phyloP scores from a whole-genome alignment of 371 early-diverging fungal genomes.

The Entomophthora muscae region DNA sequence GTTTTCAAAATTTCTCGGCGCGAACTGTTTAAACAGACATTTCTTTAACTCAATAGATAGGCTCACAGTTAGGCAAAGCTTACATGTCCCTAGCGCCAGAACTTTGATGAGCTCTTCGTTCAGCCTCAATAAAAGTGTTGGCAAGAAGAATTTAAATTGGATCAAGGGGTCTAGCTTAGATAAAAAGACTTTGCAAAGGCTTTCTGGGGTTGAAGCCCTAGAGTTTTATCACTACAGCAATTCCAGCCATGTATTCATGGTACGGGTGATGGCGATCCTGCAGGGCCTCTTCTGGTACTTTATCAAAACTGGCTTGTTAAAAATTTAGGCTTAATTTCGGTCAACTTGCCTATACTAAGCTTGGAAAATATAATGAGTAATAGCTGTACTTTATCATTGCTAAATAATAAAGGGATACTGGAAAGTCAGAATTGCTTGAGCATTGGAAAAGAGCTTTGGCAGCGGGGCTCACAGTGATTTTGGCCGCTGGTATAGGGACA shows the following conservation, averaged over 20 bases:
- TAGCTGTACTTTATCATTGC: background rate
- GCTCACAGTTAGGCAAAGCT: background rate
- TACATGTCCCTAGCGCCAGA: background rate
- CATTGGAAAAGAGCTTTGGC: background rate
- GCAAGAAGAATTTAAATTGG: background rate
- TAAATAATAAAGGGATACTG: background rate
- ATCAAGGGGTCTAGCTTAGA: background rate
- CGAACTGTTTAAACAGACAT: background rate
- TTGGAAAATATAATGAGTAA: background rate
- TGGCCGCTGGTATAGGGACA: background rate
- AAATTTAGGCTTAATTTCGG: background rate
- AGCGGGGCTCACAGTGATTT: background rate
- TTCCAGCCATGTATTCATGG: background rate
- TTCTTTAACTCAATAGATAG: background rate
- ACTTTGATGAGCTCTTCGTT: background rate
- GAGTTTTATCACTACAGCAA: background rate
- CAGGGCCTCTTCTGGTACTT: background rate
- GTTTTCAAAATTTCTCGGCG: background rate
- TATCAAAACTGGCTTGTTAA: background rate
- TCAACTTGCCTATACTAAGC: background rate
- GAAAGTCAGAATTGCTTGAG: background rate
- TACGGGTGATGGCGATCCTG: background rate
- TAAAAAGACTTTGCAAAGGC: background rate
- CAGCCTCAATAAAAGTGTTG: background rate
- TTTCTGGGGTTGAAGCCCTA: background rate